Evolutionary conservation across 352 stramenopile genomes (phyloP), one percentile per base, ranked within the genome.

Genomic region (Aphanomyces astaci): DNA sequence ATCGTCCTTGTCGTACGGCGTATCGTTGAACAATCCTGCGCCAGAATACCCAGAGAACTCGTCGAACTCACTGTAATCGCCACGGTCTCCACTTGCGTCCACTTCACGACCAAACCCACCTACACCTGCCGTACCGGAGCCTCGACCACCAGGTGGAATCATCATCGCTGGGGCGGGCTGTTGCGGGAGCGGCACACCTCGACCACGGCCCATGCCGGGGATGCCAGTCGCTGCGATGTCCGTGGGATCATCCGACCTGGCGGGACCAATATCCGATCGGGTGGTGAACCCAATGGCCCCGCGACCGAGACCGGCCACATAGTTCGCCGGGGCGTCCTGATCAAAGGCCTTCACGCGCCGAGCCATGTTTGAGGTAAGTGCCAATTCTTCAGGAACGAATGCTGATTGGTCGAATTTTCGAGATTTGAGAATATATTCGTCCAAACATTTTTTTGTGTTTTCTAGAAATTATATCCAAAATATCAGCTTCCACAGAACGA

Each of bases 241-340:
- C 15, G 81, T 76, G 5, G 75, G 73, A 62, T 82, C 76, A 10
- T 86, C 78, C 9, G 84, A 78, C 22, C 88, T 79, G 55, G 90
- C 93, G 3, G 94, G 92, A 4, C 96, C 97, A 68, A 99, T 98
- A 73, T 99, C 96, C 57, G 89, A 98, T 15, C 96, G 91, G 19
- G 96, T 99, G 4, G 96, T 98, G 76, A 99, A 99, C 25, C 97
- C 96, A 40, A 98, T 83, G 31, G 95, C 96, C 55, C 97, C 96
- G 59, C 96, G 90, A 27, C 96, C 97, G 5, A 98, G 77, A 57
- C 97, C 96, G 5, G 97, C 86, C 22, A 99, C 88, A 80, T 99
- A 99, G 70, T 97, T 97, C 53, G 88, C 89, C 33, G 95, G 95
- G 17, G 94, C 92, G 40, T 86, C 75, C 24, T 68, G 62, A 31